Evolutionary conservation across 1,139 yeast species (phyloP), one percentile per base, ranked within the genome.

Genomic region (Lodderomyces oxycetoniae): DNA sequence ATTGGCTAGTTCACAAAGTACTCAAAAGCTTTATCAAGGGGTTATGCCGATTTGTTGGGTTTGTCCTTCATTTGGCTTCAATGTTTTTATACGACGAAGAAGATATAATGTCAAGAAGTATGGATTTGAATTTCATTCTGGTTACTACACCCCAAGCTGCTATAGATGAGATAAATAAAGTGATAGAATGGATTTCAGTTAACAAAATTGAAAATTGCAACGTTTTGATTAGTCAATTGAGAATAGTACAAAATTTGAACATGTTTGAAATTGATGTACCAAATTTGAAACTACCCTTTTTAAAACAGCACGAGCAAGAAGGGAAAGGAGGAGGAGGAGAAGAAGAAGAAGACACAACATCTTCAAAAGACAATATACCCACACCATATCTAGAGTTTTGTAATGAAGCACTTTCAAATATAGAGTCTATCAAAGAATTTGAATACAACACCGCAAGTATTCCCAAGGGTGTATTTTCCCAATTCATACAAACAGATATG

Each of bases 1-100:
- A 45, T 22, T 39, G 41, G 13, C 42, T 71, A 27, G 67, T 69
- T n/a, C 76, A 77, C 43, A 57, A 57, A 28, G 74, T 75, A 1
- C 59, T 79, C 32, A 59, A 68, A 36, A 57, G 68, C 15, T 70
- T 66, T 39, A 54, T 71, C 5, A 45, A 74, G 19, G 84, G 79
- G 2, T 46, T 78, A 6, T 56, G 75, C 31, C 73, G 71, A 40
- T 69, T 77, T 46, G 68, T 76, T 5, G 75, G 75, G 14, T 61
- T 73, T 32, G 63, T 71, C 5, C 49, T 72, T 3, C 53, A 57
- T 6, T 55, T 79, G 24, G 77, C 79, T 1, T 61, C 68, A 12
- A 79, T 78, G n/a, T 81, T 78, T 5, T 61, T 83, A 12, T 78
- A 77, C 45, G 89, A 82, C 46, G 91, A 83, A 47, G 93, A 83